These are phyloP conservation scores for Rubroboletus pulcherrimus DNA, from an alignment of 768 basidiomycete species.

Conservation along the genomic window DNA sequence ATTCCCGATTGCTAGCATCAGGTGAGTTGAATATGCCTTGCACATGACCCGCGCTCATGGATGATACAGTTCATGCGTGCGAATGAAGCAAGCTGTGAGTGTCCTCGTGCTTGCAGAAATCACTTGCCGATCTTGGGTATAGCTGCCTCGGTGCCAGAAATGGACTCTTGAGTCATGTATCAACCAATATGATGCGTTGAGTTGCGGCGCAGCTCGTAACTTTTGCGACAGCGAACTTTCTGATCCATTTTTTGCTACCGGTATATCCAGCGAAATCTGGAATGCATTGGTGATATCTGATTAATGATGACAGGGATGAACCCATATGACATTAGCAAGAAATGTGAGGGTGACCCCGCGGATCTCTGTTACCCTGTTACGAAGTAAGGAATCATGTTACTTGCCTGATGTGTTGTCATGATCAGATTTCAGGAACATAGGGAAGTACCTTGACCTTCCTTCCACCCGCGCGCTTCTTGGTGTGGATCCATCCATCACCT, in stretches of 20 bases:
- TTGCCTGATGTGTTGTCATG: not conserved
- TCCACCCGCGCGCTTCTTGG: conserved; percentile 55
- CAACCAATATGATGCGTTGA: conserved; percentile 60
- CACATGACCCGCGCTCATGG: not conserved
- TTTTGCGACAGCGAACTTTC: conserved; percentile 58
- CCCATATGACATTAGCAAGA: conserved; percentile 67
- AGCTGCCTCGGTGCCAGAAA: conserved; percentile 71
- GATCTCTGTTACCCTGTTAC: conserved; percentile 55
- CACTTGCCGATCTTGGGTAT: not conserved
- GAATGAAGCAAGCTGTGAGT: conserved; percentile 42
- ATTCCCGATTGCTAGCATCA: conserved; percentile 40
- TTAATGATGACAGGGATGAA: conserved; percentile 38
- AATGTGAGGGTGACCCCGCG: conserved; percentile 49
- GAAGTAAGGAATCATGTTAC: conserved; percentile 24
- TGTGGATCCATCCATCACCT: conserved; percentile 46
- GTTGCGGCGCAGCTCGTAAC: conserved; percentile 60
- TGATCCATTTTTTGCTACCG: conserved; percentile 27
- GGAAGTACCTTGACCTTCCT: conserved; percentile 57
- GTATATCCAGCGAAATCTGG: conserved; percentile 25
- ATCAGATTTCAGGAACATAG: conserved; percentile 44
- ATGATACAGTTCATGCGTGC: conserved; percentile 33
- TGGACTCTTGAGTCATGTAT: conserved; percentile 58
- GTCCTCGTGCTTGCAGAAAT: not conserved
- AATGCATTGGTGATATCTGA: not conserved
- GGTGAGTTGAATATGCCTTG: conserved; percentile 5